Base-by-base conservation (phyloP, 2,329 filamentous ascomycete genomes). In the Graphilbum sp. region DNA sequence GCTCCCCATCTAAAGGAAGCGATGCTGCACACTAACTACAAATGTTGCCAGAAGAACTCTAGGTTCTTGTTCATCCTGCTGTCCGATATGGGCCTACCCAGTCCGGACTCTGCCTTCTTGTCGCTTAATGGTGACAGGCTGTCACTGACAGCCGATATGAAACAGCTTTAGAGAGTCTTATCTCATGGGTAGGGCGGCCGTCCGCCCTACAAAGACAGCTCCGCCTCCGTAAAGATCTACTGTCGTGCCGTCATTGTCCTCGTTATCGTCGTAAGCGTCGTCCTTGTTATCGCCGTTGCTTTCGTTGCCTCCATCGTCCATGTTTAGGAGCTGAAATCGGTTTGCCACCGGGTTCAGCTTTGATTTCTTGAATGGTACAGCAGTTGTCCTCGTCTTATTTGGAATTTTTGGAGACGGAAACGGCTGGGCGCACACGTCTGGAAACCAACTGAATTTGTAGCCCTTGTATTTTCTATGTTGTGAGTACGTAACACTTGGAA, bases 341-440 rank as follows among this genome's bases (percentile, higher is more conserved):
- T 83, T 83, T 39, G 62, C 51, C 39, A 61, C 51, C 13, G 60
- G 61, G n/a, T 52, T 44, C 12, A 48, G 36, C 17, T 45, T 47
- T 17, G 53, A 49, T 30, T 49, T 53, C 17, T 45, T 49, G 18
- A 44, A 35, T 11, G 21, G 21, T 24, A 24, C 5, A 24, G 21
- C 21, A 5, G 21, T 11, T 6, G 21, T 24, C 6, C 21, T 24
- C 6, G 36, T 47, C 42, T 45, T 54, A 32, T 48, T 27, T 32
- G 5, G 13, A 17, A 11, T 24, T 36, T 10, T 30, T 31, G n/a
- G 35, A 16, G 5, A 5, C 4, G n/a, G 34, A 7, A 25, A 45
- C 32, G 75, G 66, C 40, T 69, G 65, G 29, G 72, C 69, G 50
- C 84, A 92, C 47, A 87, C 80, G 48, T 92, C 84, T 0, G 61